A percentile compares a stretch with the other conserved stretches of the same genome.
Evolutionary conservation across 805 yeast genomes (phyloP).

Genomic region (Schwanniomyces yamadae): DNA sequence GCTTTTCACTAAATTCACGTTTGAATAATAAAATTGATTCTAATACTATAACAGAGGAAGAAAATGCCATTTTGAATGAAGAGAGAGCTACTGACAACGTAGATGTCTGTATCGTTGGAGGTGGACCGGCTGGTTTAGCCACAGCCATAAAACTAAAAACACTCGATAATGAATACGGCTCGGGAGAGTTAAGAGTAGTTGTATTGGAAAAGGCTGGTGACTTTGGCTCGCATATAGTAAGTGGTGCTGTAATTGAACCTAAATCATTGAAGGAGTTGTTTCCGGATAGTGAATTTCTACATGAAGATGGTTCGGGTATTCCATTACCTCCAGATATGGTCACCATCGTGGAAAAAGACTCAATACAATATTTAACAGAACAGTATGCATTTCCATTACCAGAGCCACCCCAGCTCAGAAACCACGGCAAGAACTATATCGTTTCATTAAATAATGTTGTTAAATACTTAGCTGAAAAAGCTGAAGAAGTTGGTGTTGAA

Average conservation of each 20-base stretch:
- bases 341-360: slow-evolving; percentile 73
- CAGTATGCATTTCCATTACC: slow-evolving; percentile 71
- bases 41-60: slow-evolving; percentile 31
- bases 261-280: slow-evolving; percentile 80
- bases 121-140: slow-evolving; percentile 96
- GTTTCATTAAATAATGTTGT: slow-evolving; percentile 81
- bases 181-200: slow-evolving; percentile 75
- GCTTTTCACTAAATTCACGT: slow-evolving; percentile 2
- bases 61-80: slow-evolving; percentile 47
- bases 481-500: slow-evolving; percentile 93
- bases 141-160: slow-evolving; percentile 90
- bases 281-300: slow-evolving; percentile 59
- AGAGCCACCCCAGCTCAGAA: slow-evolving; percentile 89
- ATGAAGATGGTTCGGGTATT: slow-evolving; percentile 55
- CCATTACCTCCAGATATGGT: slow-evolving; percentile 76
- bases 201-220: slow-evolving; percentile 91
- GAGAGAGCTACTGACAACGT: slow-evolving; percentile 83
- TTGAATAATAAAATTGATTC: slow-evolving; percentile 2
- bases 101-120: slow-evolving; percentile 95
- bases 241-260: slow-evolving; percentile 95
- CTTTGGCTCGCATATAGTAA: slow-evolving; percentile 86
- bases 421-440: slow-evolving; percentile 78
- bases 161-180: slow-evolving; percentile 63
- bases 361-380: slow-evolving; percentile 66
- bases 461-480: slow-evolving; percentile 78